Evolutionary conservation across 1,284 basidiomycete species (phyloP), one percentile per base, ranked within the genome.

Genomic region (Sphaerobolus stellatus): DNA sequence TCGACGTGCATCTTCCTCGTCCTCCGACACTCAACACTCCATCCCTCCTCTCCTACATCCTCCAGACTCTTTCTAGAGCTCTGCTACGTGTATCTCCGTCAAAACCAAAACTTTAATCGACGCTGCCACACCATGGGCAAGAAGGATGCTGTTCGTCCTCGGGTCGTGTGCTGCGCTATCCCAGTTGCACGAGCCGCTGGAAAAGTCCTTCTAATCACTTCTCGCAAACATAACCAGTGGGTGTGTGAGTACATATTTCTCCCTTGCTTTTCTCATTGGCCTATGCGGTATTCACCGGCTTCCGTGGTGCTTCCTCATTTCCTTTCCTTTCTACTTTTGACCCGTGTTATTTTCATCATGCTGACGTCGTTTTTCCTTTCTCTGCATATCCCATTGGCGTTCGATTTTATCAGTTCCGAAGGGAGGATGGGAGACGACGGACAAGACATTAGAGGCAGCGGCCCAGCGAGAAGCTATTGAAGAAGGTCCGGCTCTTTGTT

Each of bases 401-500:
- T 29, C 30, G 27, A 48, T 16, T 48, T 30, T 7, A 43, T 46
- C 66, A 92, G 90, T 92, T 67, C 89, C 89, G 25, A 92, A 92
- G 76, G 89, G 89, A 72, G 89, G 89, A 65, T 92, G 85, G 85
- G 89, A 92, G 73, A 75, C 82, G 62, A 78, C 84, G 58, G 89
- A 92, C 80, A 82, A 78, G 64, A 78, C 77, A 71, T 74, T 92
- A 66, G 88, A 90, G 78, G 84, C 82, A 73, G 90, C 89, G 70
- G 90, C 90, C 73, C 86, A 83, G 67, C 82, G 90, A 71, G 89
- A 92, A 83, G 89, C 89, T 75, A 78, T 87, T 72, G 89, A 92
- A 89, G 89, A 92, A 91, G 89, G 89, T 92, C 86, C 82, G 82
- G 84, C 82, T 83, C 77, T 82, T 83, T 83, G 78, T 82, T 82